Base-by-base conservation (phyloP, 73 alveolate genomes). In the Strombidium stylifer region DNA sequence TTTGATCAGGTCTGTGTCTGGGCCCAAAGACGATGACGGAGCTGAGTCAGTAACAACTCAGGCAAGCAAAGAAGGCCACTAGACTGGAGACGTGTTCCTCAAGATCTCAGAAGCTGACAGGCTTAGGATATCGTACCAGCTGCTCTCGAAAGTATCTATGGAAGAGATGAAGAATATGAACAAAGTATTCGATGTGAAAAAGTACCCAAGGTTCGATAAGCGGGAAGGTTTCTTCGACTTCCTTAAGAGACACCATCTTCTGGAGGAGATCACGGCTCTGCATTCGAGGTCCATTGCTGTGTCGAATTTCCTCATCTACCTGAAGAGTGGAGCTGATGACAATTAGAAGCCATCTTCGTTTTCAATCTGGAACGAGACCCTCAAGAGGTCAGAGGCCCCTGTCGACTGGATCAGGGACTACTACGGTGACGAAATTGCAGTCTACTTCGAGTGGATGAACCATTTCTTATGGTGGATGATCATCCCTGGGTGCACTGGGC, bases 391-490 rank as follows among this genome's bases (percentile, higher is more conserved):
- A 56, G 7, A 35, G 16, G 79, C 61, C n/a, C 90, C 90, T 0
- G 40, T 64, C 18, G 64, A 57, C 14, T 39, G 18, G 23, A 66
- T 87, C 20, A 47, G 93, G 53, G 92, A 76, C 50, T 87, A 87
- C 70, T 87, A 87, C 68, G 96, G 96, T 0, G 96, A 87, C 65
- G 76, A 81, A 59, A 80, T 87, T 47, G 96, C 96, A 15, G 53
- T 87, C n/a, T 87, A 87, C 53, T 87, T 82, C 69, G 61, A 57
- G 21, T 87, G 94, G 90, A 69, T 83, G 74, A 58, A 78, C 24
- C 69, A 28, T 53, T 21, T 64, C 36, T 44, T 62, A 0, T 44
- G 27, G 18, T 78, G 90, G 90, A 48, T 78, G 27, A 32, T 34
- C 12, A 57, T 68, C 15, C 90, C 90, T 14, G 81, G 73, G 12